Evolutionary conservation across 495 filamentous ascomycete genomes (phyloP), one percentile per base, ranked within the genome.

Genomic region (Podospora tetraspora): DNA sequence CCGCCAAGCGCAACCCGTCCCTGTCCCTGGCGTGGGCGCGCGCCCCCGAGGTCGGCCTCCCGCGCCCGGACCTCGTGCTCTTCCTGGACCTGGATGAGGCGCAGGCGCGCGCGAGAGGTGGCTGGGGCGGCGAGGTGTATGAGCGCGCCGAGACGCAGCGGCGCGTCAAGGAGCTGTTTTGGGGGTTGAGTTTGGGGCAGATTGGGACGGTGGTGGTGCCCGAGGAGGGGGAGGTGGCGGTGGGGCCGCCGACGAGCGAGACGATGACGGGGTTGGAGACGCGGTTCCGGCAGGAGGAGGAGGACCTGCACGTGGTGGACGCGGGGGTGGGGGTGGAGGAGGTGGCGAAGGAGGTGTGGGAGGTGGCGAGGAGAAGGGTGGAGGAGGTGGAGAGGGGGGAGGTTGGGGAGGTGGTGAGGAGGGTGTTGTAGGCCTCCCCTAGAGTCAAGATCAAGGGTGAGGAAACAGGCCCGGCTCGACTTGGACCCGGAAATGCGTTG

Each of bases 81-180:
- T 99, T 97, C 75, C 83, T 99, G 23, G 89, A 92, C 68, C 84
- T 98, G 60, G 87, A 89, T 11, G 83, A 90, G 37, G 87, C 87
- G 57, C 87, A 89, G 64, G 92, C 92, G 29, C 88, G 85, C 1
- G 82, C 84, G 70, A 83, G 95, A 21, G 93, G 92, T 24, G 95
- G 92, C 0, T 98, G 89, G 80, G 95, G 95, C 1, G 84, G 83
- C 10, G 95, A 99, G 80, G 85, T 91, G 63, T 98, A 99, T 74
- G 95, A 99, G 79, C 91, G 87, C 74, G 85, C 83, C 64, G 84
- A 90, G 71, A 91, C 97, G 88, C 95, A 98, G 77, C 82, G 81
- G 37, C 86, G 87, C 27, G 95, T 98, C 37, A 81, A 92, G 43
- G 85, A 89, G 68, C 71, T 94, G 37, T 99, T 97, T 72, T 81